Conservation (phyloP, 176 grass and related monocot species). For the Cocos nucifera region DNA sequence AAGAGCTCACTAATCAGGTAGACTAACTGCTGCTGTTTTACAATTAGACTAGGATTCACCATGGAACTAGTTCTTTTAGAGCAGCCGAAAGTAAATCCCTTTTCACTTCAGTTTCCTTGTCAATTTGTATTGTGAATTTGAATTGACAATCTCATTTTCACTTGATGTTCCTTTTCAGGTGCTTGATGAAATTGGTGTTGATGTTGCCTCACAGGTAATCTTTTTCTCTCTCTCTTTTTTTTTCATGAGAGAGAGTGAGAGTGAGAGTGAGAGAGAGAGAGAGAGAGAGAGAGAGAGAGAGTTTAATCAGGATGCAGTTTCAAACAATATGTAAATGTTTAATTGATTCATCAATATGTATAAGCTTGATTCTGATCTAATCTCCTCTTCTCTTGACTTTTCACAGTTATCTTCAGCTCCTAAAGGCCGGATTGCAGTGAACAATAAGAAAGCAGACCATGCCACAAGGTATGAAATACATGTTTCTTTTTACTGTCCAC, state of each 20-base stretch:
- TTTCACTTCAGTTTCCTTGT: no score
- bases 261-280: no score
- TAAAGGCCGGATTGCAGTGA: constrained; percentile 61
- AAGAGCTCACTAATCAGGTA: constrained; percentile 99
- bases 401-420: constrained; percentile 88
- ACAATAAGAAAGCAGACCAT: constrained; percentile 49
- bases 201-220: constrained; percentile 88
- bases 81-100: no score
- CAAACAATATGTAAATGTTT: no score
- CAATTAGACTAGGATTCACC: no score
- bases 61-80: no score
- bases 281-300: no score
- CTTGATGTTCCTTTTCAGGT: constrained; percentile 34
- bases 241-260: no score
- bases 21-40: constrained; percentile 3
- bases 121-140: no score
- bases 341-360: neutral
- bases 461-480: constrained; percentile 50
- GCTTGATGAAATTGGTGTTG: constrained; percentile 94
- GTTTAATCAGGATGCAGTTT: no score
- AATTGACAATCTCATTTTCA: neutral
- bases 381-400: constrained; percentile 7
- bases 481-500: neutral
- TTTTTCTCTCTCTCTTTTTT: neutral
- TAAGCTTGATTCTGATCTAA: constrained; percentile 3